These are phyloP conservation scores for Ophiostoma sp. DNA, from an alignment of 2,329 filamentous ascomycete genomes.

Conservation along the genomic window DNA sequence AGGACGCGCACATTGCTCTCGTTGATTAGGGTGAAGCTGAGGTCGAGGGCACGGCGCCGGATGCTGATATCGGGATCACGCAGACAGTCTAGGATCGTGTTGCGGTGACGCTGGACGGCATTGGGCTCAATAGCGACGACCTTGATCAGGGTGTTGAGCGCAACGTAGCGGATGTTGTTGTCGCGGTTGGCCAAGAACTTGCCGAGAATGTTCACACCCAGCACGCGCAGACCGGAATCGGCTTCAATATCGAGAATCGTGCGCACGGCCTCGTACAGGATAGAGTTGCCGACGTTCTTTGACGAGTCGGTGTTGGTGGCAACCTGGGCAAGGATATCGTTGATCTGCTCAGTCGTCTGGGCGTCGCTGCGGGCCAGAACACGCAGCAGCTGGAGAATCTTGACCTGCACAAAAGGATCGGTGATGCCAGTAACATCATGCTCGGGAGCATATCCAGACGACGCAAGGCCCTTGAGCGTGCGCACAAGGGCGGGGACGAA, in stretches of 20 bases:
- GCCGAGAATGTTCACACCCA: constrained; percentile 96
- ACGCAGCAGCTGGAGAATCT: constrained; percentile 80
- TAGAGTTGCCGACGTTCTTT: constrained; percentile 98
- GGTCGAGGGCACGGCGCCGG: constrained; percentile 84
- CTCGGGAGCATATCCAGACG: constrained; percentile 93
- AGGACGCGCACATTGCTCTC: constrained; percentile 91
- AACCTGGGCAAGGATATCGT: constrained; percentile 95
- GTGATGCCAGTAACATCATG: constrained; percentile 98
- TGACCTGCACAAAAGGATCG: constrained; percentile 95
- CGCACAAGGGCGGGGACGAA: constrained; percentile 81
- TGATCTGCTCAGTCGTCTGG: constrained; percentile 91
- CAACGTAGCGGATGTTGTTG: constrained; percentile 98
- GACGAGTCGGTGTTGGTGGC: constrained; percentile 97
- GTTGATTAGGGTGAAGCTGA: constrained; percentile 97
- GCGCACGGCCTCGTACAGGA: constrained; percentile 92
- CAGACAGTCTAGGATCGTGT: constrained; percentile 94
- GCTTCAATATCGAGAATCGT: constrained; percentile 98
- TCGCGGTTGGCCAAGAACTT: constrained; percentile 96
- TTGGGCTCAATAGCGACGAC: constrained; percentile 97
- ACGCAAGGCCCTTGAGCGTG: constrained; percentile 84
- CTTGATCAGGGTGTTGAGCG: constrained; percentile 94
- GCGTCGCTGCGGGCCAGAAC: constrained; percentile 82
- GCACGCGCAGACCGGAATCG: constrained; percentile 85
- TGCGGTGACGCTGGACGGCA: constrained; percentile 91
- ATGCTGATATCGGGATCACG: constrained; percentile 98